Base-by-base conservation (phyloP, 164 flowering plant species). In the Macadamia integrifolia region DNA sequence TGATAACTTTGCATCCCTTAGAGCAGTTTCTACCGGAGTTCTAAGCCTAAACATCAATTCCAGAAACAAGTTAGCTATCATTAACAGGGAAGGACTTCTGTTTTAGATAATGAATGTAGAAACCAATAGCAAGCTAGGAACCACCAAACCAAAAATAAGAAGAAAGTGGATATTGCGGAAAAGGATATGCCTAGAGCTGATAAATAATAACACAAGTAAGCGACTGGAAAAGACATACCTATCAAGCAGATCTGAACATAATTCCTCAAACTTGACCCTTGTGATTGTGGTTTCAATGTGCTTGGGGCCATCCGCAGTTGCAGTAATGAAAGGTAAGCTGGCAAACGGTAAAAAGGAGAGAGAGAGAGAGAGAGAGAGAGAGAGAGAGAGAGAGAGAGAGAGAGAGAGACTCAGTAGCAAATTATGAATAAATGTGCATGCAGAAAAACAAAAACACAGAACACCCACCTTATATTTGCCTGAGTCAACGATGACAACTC, bases 281-380 rank as follows among this genome's bases (percentile, higher is more conserved):
- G 94, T 86, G 50, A 91, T 66, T 55, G 96, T 87, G 56, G 92
- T 85, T 65, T 89, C 92, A 18, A 89, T 89, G 77, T 89, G 91
- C 65, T 88, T 90, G 61, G 96, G 93, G 12, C 96, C 96, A 76
- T 88, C 90, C 0, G 87, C 86, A 48, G 93, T 90, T 55, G 93
- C 91, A 60, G 96, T 90, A 59, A 88, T 83, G 79, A 90, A 88
- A 44, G 96, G 96, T 70, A 90, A 78, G 71, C 96, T 91, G 85
- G 42, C 77, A 64, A 42, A 61, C 59, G 46, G 60, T 30, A 58
- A 58, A 40, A 4, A 6, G 0, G 15, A 12, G 6, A 18, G 15
- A 12, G 7, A 50, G 35, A 6, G 18, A 49, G 23, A 23, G 23
- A 52, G 42, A 52, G 7, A 50, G 35, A 6, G 18, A 49, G 23